A percentile compares a stretch with the other conserved stretches of the same genome.
These are phyloP conservation scores for Fusarium ramigenum DNA, from an alignment of 2,329 filamentous ascomycete genomes.

Conservation along the genomic window DNA sequence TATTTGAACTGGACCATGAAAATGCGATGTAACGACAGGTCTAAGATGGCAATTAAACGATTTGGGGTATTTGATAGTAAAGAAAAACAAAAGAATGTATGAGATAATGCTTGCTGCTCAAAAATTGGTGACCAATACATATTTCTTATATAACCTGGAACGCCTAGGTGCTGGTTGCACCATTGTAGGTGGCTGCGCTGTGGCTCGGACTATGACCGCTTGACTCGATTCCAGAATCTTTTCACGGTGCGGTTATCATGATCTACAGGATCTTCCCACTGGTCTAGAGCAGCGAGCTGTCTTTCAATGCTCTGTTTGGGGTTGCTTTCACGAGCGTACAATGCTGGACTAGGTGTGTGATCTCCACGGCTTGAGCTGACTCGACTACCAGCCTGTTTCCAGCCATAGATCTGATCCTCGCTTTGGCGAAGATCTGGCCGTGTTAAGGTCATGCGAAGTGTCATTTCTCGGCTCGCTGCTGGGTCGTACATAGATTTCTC, in stretches of 20 bases:
- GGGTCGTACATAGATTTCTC: conserved; percentile 61
- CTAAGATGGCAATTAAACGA: conserved; percentile 33
- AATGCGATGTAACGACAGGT: conserved; percentile 2
- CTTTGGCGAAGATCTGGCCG: conserved; percentile 83
- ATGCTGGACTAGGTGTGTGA: conserved; percentile 28
- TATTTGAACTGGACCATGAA: conserved; percentile 3
- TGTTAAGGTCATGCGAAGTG: conserved; percentile 93
- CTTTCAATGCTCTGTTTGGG: conserved; percentile 64
- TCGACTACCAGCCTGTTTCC: conserved; percentile 61
- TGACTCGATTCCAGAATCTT: conserved; percentile 71
- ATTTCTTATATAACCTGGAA: neutral
- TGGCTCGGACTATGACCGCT: conserved; percentile 49
- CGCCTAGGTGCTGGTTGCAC: neutral
- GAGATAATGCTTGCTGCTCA: conserved; percentile 7
- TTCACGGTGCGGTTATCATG: conserved; percentile 66
- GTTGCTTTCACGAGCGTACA: conserved; percentile 46
- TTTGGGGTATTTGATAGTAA: conserved; percentile 37
- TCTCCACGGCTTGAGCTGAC: conserved; percentile 55
- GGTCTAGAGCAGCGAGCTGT: conserved; percentile 63
- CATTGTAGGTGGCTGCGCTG: neutral
- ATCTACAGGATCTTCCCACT: conserved; percentile 48
- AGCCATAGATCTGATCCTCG: conserved; percentile 77
- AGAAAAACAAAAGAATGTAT: conserved; percentile 8
- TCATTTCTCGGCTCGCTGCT: conserved; percentile 83
- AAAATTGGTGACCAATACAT: neutral